These are phyloP conservation scores for Coemansia sp. DNA, from an alignment of 371 early-diverging fungal species.

Conservation along the genomic window DNA sequence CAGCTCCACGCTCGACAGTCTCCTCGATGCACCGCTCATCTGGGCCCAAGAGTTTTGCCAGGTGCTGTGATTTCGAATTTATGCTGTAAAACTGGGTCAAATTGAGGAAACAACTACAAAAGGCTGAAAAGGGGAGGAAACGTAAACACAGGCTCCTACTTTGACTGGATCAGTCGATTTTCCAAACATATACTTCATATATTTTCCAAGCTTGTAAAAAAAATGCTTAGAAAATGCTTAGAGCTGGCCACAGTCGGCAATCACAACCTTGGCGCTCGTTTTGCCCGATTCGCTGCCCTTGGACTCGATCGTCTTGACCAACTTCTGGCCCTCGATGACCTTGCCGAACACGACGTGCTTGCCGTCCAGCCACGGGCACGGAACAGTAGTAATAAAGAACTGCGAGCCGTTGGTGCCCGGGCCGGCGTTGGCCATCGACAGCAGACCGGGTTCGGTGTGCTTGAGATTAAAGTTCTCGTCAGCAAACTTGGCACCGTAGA, in stretches of 20 bases:
- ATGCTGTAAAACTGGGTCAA: too few species aligned
- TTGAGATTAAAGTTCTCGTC: conserved; percentile 96
- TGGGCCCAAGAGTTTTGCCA: neutral
- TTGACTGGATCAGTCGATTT: too few species aligned
- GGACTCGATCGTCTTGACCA: conserved; percentile 78
- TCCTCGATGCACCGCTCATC: conserved; percentile 24
- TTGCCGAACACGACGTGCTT: conserved; percentile 99
- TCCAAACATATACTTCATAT: too few species aligned
- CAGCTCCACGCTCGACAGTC: conserved; percentile 15
- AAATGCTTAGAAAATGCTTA: conserved; percentile 15
- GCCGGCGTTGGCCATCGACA: conserved; percentile 99
- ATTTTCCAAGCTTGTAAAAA: neutral
- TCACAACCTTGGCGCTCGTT: conserved; percentile 62
- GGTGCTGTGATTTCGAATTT: neutral
- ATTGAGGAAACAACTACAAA: too few species aligned
- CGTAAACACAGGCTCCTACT: too few species aligned
- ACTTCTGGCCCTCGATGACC: conserved; percentile 79
- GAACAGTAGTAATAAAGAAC: too few species aligned
- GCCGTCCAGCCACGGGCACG: conserved; percentile 98
- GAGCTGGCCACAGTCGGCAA: conserved; percentile 77
- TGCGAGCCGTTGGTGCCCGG: conserved; percentile 97
- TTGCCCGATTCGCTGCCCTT: conserved; percentile 67
- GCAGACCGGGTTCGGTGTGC: conserved; percentile 85
- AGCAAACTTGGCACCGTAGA: conserved; percentile 94
- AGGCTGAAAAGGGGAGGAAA: too few species aligned